Base-by-base conservation (phyloP, 345 rosid genomes). In the Excoecaria cochinchinensis region DNA sequence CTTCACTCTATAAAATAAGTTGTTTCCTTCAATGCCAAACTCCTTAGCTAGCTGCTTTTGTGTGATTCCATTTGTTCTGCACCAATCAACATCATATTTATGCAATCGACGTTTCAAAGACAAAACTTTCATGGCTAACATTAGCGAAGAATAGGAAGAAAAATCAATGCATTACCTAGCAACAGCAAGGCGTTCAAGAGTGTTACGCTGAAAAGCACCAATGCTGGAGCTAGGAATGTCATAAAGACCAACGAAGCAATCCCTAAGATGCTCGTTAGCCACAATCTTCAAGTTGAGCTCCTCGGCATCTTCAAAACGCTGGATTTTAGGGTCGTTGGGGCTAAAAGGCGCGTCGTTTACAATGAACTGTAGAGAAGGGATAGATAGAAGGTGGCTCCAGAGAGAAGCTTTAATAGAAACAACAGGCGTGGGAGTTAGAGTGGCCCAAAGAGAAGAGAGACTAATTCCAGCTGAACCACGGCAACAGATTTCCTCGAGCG, bases 11-110 rank as follows among this genome's bases (percentile, higher is more conserved):
- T 93, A 91, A 53, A 89, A 92, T 60, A 89, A 86, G 80, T 91
- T 83, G 60, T 87, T 93, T 81, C 90, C 95, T 79, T 86, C 86
- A 58, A 91, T 88, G 38, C 86, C 86, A 53, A 93, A 87, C 77
- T 92, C 97, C 87, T 91, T 93, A 16, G 88, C 89, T 75, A 94
- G 85, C 70, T 89, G 87, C 81, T 83, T 87, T 74, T 95, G 99
- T 2, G 95, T 87, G 69, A 91, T 85, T 58, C 99, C 98, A 77
- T 85, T 85, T 22, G 81, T 75, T 84, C 99, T 95, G 81, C 80
- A 83, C 21, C 10, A 24, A 76, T 57, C 38, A 69, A 22, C 42
- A 71, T 16, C 65, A 70, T 40, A 12, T 40, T 39, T 3, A 8
- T 0, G 1, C 15, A 52, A 4, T 52, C 57, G 1, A 52, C n/a